phyloP scores from a whole-genome alignment of 495 filamentous ascomycete species.

The Terfezia claveryi region DNA sequence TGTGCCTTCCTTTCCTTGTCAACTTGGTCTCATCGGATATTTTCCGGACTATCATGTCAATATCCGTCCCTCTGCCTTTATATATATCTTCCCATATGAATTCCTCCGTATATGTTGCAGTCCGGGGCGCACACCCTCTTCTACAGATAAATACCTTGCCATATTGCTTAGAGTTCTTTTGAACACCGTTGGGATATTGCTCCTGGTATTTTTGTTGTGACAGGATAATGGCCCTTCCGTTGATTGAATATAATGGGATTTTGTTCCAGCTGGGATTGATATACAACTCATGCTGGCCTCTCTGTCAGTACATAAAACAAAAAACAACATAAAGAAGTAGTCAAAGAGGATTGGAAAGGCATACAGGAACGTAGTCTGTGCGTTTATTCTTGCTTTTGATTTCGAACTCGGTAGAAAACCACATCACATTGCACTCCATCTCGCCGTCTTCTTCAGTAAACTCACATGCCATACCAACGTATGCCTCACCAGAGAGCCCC shows the following conservation, averaged over 20 bases:
- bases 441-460: slow-evolving; percentile 46
- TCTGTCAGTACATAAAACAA: slow-evolving; percentile 2
- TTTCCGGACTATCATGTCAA: slow-evolving; percentile 37
- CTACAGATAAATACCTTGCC: slow-evolving; percentile 85
- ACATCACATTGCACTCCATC: slow-evolving; percentile 34
- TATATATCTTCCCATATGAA: slow-evolving; percentile 80
- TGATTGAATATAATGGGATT: slow-evolving; percentile 74
- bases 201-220: slow-evolving; percentile 42
- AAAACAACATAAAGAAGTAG: neutral
- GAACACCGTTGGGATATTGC: slow-evolving; percentile 55
- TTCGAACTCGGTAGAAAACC: slow-evolving; percentile 83
- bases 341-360: neutral
- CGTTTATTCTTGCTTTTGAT: slow-evolving; percentile 67
- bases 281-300: slow-evolving; percentile 61
- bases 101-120: slow-evolving; percentile 77
- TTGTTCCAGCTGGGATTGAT: slow-evolving; percentile 64
- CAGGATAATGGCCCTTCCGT: slow-evolving; percentile 62
- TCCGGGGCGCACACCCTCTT: slow-evolving; percentile 66
- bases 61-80: slow-evolving; percentile 35
- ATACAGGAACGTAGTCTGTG: slow-evolving; percentile 49
- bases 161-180: slow-evolving; percentile 47
- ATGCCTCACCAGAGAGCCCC: slow-evolving; percentile 50
- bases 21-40: slow-evolving; percentile 49
- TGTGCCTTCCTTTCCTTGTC: slow-evolving; percentile 33
- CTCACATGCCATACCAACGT: slow-evolving; percentile 70